Base-by-base conservation (phyloP, 345 rosid genomes). In the Eutrema heterophyllum region DNA sequence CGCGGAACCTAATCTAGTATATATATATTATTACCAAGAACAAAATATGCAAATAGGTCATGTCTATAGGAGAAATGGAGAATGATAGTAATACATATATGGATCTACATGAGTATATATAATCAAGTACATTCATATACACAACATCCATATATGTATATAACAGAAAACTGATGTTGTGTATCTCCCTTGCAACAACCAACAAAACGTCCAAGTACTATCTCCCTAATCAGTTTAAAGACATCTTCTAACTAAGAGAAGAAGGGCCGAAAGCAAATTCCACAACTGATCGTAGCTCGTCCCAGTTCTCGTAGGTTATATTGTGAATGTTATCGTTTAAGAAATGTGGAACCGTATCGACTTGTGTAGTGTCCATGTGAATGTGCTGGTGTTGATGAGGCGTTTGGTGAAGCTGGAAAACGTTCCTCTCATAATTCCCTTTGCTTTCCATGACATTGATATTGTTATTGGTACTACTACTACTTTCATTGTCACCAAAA, bases 241-340 rank as follows among this genome's bases (percentile, higher is more conserved):
- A 56, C 61, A 68, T 60, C 33, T 1, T 30, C 57, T 53, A 61
- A 52, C 43, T 43, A 76, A 60, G 5, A 32, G 45, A 70, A 58
- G 83, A 77, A 10, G 88, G 85, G 74, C 80, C 81, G 11, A 84
- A 66, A 63, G 90, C 88, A 67, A 78, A 85, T 15, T 84, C 94
- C 3, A 89, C 93, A 16, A 85, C 89, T 12, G 92, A 78, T 57
- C 86, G 75, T 48, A 92, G 90, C 76, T 88, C 97, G 73, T 92
- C 97, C 92, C 92, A 92, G 27, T 79, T 86, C 30, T 74, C 89
- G 63, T 78, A 61, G 0, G 61, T 38, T 18, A 77, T 64, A 18
- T 84, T 56, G 44, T 83, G 29, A 39, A 75, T 54, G 35, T 29
- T 75, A 53, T 75, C 65, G 60, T 76, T 67, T 15, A 85, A 73